phyloP scores from a whole-genome alignment of 2,329 filamentous ascomycete genomes.

The Aspergillus oerlinghausenensis region DNA sequence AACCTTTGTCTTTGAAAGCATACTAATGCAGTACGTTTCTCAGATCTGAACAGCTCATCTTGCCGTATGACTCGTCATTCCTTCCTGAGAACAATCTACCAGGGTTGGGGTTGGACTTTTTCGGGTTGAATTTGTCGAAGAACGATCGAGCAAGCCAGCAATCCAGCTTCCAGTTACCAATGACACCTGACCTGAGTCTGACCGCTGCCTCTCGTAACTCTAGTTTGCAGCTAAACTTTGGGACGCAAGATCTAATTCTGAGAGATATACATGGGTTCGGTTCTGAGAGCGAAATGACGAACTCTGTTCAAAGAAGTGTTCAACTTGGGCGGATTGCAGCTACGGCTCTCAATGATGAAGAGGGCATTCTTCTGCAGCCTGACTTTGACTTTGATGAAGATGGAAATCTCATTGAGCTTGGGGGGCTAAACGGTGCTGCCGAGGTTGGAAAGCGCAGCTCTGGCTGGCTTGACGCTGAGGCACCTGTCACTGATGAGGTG shows the following conservation, averaged over 20 bases:
- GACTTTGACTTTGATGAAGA: conserved; percentile 60
- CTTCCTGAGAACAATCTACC: conserved; percentile 61
- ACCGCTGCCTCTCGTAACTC: conserved; percentile 23
- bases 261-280: conserved; percentile 36
- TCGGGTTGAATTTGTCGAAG: conserved; percentile 37
- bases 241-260: conserved; percentile 41
- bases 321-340: conserved; percentile 23
- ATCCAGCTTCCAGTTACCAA: conserved; percentile 28
- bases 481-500: conserved; percentile 36
- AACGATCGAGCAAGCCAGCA: conserved; percentile 29
- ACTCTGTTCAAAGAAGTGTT: conserved; percentile 29
- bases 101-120: conserved; percentile 53
- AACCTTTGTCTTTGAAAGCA: neutral
- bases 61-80: conserved; percentile 81
- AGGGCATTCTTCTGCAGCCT: conserved; percentile 47
- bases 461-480: conserved; percentile 24
- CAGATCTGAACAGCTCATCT: conserved; percentile 70
- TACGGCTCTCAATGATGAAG: conserved; percentile 37
- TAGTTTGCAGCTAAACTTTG: conserved; percentile 44
- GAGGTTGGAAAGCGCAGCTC: conserved; percentile 6
- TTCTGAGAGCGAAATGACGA: conserved; percentile 39
- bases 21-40: too few relatives aligned
- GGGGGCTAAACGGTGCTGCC: conserved; percentile 4
- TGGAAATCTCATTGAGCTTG: conserved; percentile 53
- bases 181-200: conserved; percentile 30